A percentile compares a stretch with the other conserved stretches of the same genome.
These are phyloP conservation scores for Starmera pachycereana DNA, from an alignment of 805 yeast species.

Conservation along the genomic window DNA sequence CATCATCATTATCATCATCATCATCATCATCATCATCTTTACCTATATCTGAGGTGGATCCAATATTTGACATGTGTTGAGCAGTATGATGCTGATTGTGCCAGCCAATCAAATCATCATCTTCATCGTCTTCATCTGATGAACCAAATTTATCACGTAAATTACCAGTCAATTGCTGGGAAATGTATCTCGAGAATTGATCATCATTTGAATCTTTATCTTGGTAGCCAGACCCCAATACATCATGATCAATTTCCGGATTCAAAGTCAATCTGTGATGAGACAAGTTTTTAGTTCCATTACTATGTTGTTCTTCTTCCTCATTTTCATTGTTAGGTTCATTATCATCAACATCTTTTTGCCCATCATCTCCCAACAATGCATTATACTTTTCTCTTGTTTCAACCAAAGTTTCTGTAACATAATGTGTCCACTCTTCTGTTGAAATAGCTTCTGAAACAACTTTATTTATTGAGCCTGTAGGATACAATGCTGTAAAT, in stretches of 20 bases:
- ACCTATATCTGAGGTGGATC: conserved; percentile 21
- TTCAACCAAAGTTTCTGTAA: conserved; percentile 71
- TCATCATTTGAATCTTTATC: conserved; percentile 23
- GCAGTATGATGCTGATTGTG: conserved; percentile 3
- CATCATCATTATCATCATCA: conserved; percentile 46
- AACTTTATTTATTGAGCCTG: conserved; percentile 20
- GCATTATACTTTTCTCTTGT: conserved; percentile 93
- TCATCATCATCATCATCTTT: conserved; percentile 75
- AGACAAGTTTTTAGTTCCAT: conserved; percentile 5
- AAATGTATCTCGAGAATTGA: conserved; percentile 43
- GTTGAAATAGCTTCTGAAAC: conserved; percentile 26
- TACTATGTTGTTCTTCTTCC: conserved; percentile 17
- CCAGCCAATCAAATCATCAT: conserved; percentile 19
- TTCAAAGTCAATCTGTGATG: conserved; percentile 12
- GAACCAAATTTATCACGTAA: conserved; percentile 47
- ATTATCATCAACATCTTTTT: conserved; percentile 19
- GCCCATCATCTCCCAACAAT: conserved; percentile 66
- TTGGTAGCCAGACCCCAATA: conserved; percentile 18
- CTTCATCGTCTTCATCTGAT: conserved; percentile 35
- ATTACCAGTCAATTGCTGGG: conserved; percentile 58
- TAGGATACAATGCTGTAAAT: conserved; percentile 34
- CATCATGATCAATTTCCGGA: conserved; percentile 28
- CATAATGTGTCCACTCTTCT: conserved; percentile 71
- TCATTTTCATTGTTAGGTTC: conserved; percentile 16
- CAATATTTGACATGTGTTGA: conserved; percentile 5